Evolutionary conservation across 192 early-diverging fungal genomes (phyloP).

Genomic region (Pilaira anomala): DNA sequence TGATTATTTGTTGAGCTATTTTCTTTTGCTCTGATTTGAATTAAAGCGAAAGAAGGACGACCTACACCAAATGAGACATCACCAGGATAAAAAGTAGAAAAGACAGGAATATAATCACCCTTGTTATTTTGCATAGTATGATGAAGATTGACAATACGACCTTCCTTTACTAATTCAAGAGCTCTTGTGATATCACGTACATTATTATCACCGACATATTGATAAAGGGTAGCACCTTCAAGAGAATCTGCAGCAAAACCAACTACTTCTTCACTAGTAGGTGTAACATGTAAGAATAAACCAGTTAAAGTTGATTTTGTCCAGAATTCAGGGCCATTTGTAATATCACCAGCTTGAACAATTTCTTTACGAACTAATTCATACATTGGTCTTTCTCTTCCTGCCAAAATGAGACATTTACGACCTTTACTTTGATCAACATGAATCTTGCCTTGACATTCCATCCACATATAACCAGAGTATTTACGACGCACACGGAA

Average conservation of each 20-base stretch:
- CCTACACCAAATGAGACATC: constrained; percentile 17
- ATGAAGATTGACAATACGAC: constrained; percentile 23
- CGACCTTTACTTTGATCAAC: constrained; percentile 61
- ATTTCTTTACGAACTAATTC: constrained; percentile 26
- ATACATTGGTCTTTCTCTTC: constrained; percentile 48
- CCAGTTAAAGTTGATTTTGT: constrained; percentile 53
- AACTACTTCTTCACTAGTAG: constrained; percentile 23
- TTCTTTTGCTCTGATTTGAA: constrained; percentile 22
- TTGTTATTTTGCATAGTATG: constrained; percentile 39
- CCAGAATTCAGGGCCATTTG: constrained; percentile 50
- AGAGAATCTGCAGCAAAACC: constrained; percentile 26
- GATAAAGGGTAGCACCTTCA: constrained; percentile 38
- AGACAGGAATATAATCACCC: constrained; percentile 32
- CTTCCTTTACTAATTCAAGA: constrained; percentile 22
- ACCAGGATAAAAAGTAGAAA: constrained; percentile 41
- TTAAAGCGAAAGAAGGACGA: constrained; percentile 33
- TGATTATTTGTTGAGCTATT: neutral
- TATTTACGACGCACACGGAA: constrained; percentile 55
- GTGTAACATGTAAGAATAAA: constrained; percentile 44
- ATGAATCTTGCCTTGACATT: constrained; percentile 61
- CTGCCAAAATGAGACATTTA: constrained; percentile 61
- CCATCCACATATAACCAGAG: constrained; percentile 61
- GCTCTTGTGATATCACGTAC: constrained; percentile 34
- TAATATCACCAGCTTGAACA: constrained; percentile 8
- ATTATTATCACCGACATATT: constrained; percentile 30